phyloP scores from a whole-genome alignment of 2,329 filamentous ascomycete species.

The Mycosphaerelloides madeirae region DNA sequence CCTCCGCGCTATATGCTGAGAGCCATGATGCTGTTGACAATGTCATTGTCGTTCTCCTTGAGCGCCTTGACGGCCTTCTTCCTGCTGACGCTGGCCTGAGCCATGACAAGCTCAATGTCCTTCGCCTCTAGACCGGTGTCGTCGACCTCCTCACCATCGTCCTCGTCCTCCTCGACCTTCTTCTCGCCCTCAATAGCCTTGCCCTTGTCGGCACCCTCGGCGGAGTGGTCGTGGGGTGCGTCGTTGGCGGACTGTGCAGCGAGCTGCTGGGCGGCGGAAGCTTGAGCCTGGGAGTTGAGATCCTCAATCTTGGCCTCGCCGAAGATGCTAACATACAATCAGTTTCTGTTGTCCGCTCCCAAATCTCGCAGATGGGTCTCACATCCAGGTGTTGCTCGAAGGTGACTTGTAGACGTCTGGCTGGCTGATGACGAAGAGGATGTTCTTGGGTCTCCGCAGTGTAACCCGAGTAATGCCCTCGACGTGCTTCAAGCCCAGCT shows the following conservation, averaged over 20 bases:
- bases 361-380: conserved; percentile 40
- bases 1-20: conserved; percentile 52
- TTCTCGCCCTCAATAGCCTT: conserved; percentile 57
- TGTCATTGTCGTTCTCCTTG: conserved; percentile 99
- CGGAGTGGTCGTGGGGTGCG: conserved; percentile 66
- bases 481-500: conserved; percentile 94
- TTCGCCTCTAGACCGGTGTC: conserved; percentile 93
- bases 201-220: conserved; percentile 76
- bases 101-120: conserved; percentile 99
- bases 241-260: conserved; percentile 66
- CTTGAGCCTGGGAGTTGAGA: conserved; percentile 96
- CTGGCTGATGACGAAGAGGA: conserved; percentile 99
- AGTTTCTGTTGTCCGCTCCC: not conserved
- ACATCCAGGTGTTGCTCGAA: conserved; percentile 99
- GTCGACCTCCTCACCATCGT: conserved; percentile 93
- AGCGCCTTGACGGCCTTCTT: conserved; percentile 99
- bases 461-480: conserved; percentile 98
- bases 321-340: conserved; percentile 67
- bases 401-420: conserved; percentile 99
- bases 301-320: conserved; percentile 99
- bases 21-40: conserved; percentile 99
- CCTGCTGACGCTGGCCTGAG: conserved; percentile 85
- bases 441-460: conserved; percentile 97
- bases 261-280: conserved; percentile 91
- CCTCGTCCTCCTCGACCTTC: conserved; percentile 63